These are phyloP conservation scores for Lasiodiplodia sp. DNA, from an alignment of 2,329 filamentous ascomycete species.

Conservation along the genomic window DNA sequence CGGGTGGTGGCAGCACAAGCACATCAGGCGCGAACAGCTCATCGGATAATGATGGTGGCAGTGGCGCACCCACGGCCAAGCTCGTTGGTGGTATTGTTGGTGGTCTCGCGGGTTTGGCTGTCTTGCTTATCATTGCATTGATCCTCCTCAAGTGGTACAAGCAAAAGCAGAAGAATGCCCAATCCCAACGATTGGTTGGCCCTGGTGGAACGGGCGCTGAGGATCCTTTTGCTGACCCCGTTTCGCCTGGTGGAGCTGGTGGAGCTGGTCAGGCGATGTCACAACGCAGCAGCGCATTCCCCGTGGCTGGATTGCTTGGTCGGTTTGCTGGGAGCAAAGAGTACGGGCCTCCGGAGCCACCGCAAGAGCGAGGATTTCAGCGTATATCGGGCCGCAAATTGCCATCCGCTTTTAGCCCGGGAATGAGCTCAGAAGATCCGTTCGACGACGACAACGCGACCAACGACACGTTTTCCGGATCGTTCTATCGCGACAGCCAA, in stretches of 20 bases:
- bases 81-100: slow-evolving; percentile 70
- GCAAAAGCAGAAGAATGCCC: slow-evolving; percentile 36
- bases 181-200: slow-evolving; percentile 29
- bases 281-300: slow-evolving; percentile 48
- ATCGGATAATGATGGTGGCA: slow-evolving; percentile 31
- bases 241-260: slow-evolving; percentile 29
- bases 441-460: slow-evolving; percentile 37
- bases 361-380: slow-evolving; percentile 54
- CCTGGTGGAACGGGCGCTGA: slow-evolving; percentile 24
- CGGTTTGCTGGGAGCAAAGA: slow-evolving; percentile 49
- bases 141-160: slow-evolving; percentile 62
- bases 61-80: slow-evolving; percentile 55
- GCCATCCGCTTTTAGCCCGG: slow-evolving; percentile 57
- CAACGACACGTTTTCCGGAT: slow-evolving; percentile 44
- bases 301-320: slow-evolving; percentile 47
- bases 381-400: slow-evolving; percentile 58
- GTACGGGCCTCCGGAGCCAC: slow-evolving; percentile 34
- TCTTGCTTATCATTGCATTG: slow-evolving; percentile 59
- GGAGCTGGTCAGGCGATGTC: slow-evolving; percentile 47
- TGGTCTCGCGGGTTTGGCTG: slow-evolving; percentile 64
- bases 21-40: slow-evolving; percentile 27
- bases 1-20: slow-evolving; percentile 28
- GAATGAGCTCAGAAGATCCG: slow-evolving; percentile 50
- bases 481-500: slow-evolving; percentile 55
- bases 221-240: slow-evolving; percentile 29